A percentile compares a stretch with the other conserved stretches of the same genome.
Evolutionary conservation across 2,329 filamentous ascomycete species (phyloP).

Genomic region (Eutypella sp.): DNA sequence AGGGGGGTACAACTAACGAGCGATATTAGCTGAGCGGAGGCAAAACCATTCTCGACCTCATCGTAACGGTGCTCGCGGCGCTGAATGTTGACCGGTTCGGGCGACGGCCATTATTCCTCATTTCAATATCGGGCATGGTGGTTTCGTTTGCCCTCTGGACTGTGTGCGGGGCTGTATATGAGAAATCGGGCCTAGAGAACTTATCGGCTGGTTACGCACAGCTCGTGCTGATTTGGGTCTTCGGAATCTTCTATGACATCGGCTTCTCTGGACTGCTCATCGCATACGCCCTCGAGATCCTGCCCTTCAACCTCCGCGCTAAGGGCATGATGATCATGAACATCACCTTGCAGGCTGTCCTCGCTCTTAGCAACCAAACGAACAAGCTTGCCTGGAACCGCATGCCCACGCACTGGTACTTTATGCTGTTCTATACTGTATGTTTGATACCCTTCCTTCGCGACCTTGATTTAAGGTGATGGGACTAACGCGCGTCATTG

Average conservation of each 20-base stretch:
- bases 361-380: constrained; percentile 57
- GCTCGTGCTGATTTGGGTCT: constrained; percentile 55
- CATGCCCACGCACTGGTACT: constrained; percentile 57
- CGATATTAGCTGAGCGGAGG: constrained; percentile 48
- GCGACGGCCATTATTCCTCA: constrained; percentile 49
- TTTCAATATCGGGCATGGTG: constrained; percentile 44
- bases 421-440: constrained; percentile 61
- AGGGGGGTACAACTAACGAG: constrained; percentile 1
- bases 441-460: no score
- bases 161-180: constrained; percentile 47
- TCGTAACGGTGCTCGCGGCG: constrained; percentile 50
- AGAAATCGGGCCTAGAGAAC: constrained; percentile 40
- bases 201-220: constrained; percentile 45
- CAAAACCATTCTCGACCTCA: constrained; percentile 54
- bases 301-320: constrained; percentile 53
- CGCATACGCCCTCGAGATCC: constrained; percentile 53
- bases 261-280: constrained; percentile 55
- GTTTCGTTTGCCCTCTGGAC: constrained; percentile 46
- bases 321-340: constrained; percentile 63
- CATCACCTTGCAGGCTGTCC: constrained; percentile 55
- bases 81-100: constrained; percentile 46
- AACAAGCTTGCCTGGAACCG: constrained; percentile 60
- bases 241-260: constrained; percentile 55
- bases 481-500: constrained; percentile 5
- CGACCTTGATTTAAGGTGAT: no score